Conservation (phyloP, 2,329 filamentous ascomycete species). For the Xylaria sp. region DNA sequence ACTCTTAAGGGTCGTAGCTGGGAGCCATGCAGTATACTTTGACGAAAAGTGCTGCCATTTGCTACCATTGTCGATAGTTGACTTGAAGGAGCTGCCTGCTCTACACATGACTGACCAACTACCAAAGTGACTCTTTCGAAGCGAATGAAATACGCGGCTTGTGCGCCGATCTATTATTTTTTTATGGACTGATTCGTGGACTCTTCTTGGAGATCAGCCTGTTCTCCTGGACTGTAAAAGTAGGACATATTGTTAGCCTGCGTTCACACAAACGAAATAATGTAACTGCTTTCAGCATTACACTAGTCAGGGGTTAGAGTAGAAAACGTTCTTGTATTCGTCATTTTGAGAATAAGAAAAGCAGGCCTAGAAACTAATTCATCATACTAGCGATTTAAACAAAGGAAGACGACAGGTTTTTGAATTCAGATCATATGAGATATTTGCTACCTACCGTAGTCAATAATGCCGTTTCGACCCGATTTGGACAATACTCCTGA, state of each 20-base stretch:
- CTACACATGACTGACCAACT: too few relatives aligned
- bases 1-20: too few relatives aligned
- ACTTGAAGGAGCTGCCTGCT: too few relatives aligned
- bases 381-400: conserved; percentile 32
- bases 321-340: conserved; percentile 31
- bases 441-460: neutral
- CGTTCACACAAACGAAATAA: neutral
- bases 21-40: too few relatives aligned
- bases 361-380: conserved; percentile 39
- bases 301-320: conserved; percentile 17
- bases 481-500: neutral
- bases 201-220: neutral
- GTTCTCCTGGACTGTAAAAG: neutral
- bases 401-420: neutral
- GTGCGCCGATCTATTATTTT: too few relatives aligned
- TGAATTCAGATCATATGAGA: neutral
- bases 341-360: conserved; percentile 41
- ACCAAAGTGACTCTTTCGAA: too few relatives aligned
- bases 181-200: neutral
- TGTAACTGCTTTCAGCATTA: neutral
- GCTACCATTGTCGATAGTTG: too few relatives aligned
- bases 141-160: too few relatives aligned
- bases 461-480: too few relatives aligned
- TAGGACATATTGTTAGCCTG: conserved; percentile 5
- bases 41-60: too few relatives aligned